Evolutionary conservation across 2,329 filamentous ascomycete genomes (phyloP), one percentile per base, ranked within the genome.

Genomic region (Trichoderma guizhouense): DNA sequence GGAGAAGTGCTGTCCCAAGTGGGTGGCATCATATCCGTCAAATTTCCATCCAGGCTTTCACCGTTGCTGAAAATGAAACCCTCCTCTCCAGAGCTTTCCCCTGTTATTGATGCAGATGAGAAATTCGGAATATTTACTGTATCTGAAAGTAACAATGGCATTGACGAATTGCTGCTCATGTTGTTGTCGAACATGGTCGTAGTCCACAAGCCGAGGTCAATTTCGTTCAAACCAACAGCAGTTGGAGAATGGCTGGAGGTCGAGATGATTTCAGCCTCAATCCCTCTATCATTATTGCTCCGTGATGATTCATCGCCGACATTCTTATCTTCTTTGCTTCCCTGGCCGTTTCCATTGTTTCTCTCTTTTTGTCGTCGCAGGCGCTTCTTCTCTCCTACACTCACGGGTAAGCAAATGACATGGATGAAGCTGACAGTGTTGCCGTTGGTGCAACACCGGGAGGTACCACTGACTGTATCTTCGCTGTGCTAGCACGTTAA

Each of bases 401-500:
- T 43, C 7, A 32, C 26, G 26, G 12, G 39, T 71, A 68, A 55
- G 28, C 28, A 60, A 43, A 43, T 43, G 7, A 34, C 24, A 12
- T 11, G 18, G 11, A 12, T 11, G 18, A 18, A 24, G 1, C n/a
- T 24, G 47, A 7, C 9, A n/a, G 24, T 3, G 26, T 53, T 28
- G 39, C 21, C 32, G 7, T 12, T 7, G 76, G 64, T 39, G 53
- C 7, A 12, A 51, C 26, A 21, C 15, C 18, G 6, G 24, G 9
- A 9, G 18, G 21, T 18, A 21, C 7, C 14, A 72, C 77, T 76
- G 74, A 86, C 86, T 80, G 70, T 88, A 89, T 79, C 86, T 81
- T 60, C 87, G 82, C 73, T 88, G 86, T 1, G 87, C 86, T 43
- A 89, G 77, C 11, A 88, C 84, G 69, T 88, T 88, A 26, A 88